Evolutionary conservation across 1,139 yeast species (phyloP), one percentile per base, ranked within the genome.

Genomic region (Geotrichum phurueaensis): DNA sequence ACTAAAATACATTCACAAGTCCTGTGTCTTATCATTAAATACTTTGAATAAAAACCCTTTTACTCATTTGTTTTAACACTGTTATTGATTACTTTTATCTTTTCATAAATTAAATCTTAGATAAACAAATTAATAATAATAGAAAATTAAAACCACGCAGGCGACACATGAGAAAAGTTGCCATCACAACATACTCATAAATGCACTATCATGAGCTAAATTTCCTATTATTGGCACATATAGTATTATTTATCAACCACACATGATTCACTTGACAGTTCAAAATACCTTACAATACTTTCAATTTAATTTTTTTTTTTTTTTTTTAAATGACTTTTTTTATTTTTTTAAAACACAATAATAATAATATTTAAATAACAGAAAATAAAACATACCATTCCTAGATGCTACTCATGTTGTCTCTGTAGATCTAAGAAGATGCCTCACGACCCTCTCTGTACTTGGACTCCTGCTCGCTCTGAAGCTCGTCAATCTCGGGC

Each of bases 401-500:
- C 9, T 48, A 25, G 51, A 23, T 10, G 9, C n/a, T n/a, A 48
- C 51, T 48, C 9, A 48, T 48, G 20, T 7, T n/a, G n/a, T n/a
- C n/a, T 39, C 18, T 2, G 20, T n/a, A 39, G n/a, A 39, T 39
- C 20, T 56, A 57, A 31, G 57, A 33, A 49, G 69, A 55, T 54
- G 67, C 63, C 62, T 71, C 72, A 62, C 72, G 67, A 47, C 67
- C 64, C 67, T 72, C 75, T 53, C 77, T 73, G 67, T 74, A 75
- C 65, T 75, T 71, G 51, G 73, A 62, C 65, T 77, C 81, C 67
- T 78, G 78, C 64, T 78, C 86, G 54, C 83, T 85, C 66, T 82
- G 82, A 69, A 86, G 78, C 62, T 74, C 77, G 72, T 87, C 89
- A 66, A 86, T 78, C 63, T 84, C 87, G 39, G 85, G 85, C 51